Evolutionary conservation across 805 yeast species (phyloP).

Genomic region (Saccharomycopsis amapae): DNA sequence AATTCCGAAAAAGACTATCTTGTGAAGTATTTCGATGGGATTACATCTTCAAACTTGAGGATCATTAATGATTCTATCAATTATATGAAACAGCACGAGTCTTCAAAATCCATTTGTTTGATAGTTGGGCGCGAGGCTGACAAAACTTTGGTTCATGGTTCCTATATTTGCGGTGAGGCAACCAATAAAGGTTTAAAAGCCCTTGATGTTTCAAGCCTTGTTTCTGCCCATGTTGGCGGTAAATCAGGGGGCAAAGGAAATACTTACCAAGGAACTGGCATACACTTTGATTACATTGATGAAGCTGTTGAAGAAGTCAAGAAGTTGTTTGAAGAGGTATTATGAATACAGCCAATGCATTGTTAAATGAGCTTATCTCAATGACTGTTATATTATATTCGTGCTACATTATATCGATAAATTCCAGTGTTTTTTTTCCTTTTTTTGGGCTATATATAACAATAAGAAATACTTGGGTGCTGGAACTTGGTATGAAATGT

Average conservation of each 20-base stretch:
- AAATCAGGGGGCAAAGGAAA: slow-evolving; percentile 98
- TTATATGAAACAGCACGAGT: slow-evolving; percentile 67
- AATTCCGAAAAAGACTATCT: slow-evolving; percentile 38
- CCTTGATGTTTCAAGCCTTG: slow-evolving; percentile 64
- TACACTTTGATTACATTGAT: slow-evolving; percentile 58
- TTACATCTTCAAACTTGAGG: slow-evolving; percentile 68
- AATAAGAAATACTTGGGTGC: no score
- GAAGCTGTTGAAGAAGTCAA: slow-evolving; percentile 70
- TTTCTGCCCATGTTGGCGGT: slow-evolving; percentile 77
- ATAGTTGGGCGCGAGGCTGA: slow-evolving; percentile 56
- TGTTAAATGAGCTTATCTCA: background rate
- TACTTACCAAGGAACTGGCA: slow-evolving; percentile 95
- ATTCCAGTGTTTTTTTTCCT: background rate
- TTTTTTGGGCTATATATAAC: no score
- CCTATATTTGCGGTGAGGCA: slow-evolving; percentile 71
- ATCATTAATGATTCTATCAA: slow-evolving; percentile 90
- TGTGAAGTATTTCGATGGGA: slow-evolving; percentile 50
- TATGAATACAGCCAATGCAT: no score
- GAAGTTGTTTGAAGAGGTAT: slow-evolving; percentile 52
- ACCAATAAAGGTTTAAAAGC: slow-evolving; percentile 66
- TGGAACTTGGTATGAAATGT: no score
- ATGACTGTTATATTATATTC: no score
- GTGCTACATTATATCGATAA: background rate
- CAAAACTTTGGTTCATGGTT: slow-evolving; percentile 90
- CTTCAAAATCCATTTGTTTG: slow-evolving; percentile 69